A percentile compares a stretch with the other conserved stretches of the same genome.
Evolutionary conservation across 768 basidiomycete species (phyloP).

Genomic region (Pseudohyphozyma bogoriensis): DNA sequence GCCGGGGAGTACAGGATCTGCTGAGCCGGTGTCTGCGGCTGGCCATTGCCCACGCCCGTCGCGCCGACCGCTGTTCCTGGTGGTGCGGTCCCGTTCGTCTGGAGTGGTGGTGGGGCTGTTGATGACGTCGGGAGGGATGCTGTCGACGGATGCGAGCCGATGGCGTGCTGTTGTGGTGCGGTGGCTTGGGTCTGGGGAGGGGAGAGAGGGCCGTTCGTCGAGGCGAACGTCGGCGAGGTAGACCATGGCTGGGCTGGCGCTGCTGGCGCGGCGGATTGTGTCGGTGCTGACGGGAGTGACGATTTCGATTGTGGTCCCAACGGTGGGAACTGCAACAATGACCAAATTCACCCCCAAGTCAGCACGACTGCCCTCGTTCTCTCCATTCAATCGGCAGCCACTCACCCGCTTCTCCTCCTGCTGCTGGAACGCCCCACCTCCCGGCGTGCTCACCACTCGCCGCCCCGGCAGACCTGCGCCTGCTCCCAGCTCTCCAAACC

Average conservation of each 20-base stretch:
- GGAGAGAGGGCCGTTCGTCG: background rate
- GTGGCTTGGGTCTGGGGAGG: slow-evolving; percentile 26
- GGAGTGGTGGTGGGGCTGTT: slow-evolving; percentile 19
- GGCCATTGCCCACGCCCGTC: no score
- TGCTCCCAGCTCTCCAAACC: background rate
- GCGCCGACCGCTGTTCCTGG: slow-evolving; percentile 35
- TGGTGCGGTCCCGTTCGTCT: slow-evolving; percentile 1
- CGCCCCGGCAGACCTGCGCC: background rate
- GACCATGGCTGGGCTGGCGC: no score
- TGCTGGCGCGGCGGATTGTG: no score
- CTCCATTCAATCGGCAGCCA: no score
- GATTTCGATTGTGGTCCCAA: no score
- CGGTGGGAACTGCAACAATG: no score
- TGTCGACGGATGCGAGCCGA: slow-evolving; percentile 28
- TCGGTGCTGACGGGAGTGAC: no score
- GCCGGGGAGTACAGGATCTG: slow-evolving; percentile 86
- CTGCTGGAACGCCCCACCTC: slow-evolving; percentile 6
- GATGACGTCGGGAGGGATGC: slow-evolving; percentile 29
- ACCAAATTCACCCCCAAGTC: no score
- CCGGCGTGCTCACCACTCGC: background rate
- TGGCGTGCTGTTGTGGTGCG: slow-evolving; percentile 7
- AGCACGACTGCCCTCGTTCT: slow-evolving; percentile 27
- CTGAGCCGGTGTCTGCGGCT: slow-evolving; percentile 86
- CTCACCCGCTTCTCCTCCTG: no score
- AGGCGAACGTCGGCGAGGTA: slow-evolving; percentile 18